Base-by-base conservation (phyloP, 768 basidiomycete species). In the Galerina sulciceps region DNA sequence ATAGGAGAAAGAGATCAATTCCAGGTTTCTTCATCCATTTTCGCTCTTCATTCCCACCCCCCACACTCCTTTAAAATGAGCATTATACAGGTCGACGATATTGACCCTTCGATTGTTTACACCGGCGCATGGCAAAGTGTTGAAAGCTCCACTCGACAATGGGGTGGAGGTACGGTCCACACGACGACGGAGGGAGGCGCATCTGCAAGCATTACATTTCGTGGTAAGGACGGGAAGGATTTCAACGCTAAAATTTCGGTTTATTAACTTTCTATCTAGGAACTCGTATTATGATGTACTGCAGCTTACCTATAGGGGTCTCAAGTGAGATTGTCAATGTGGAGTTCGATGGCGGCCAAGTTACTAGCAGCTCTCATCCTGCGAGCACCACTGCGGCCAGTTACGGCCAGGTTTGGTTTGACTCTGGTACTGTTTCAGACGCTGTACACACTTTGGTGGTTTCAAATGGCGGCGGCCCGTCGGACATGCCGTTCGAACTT, bases 101-200 rank as follows among this genome's bases (percentile, higher is more conserved):
- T 51, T 14, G 49, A 51, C 36, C 37, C 36, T 5, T 38, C 49
- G 1, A 51, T 51, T 22, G 26, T 20, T 15, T 51, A 51, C 37
- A 20, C 20, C 8, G 49, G 49, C 10, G 37, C 9, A 14, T 51
- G 49, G 49, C 49, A 51, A 15, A 22, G 26, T 5, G 9, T 51
- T 18, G 49, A 37, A n/a, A 38, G 49, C 15, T 51, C 49, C 22
- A 51, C 49, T 1, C n/a, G 49, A 22, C 49, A 51, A 37, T 51
- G 49, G 49, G 49, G 49, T 51, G 49, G 35, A 40, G 49, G 49
- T 2, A 51, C 49, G 6, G 49, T 51, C 14, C 49, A 51, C 10
- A 38, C 49, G 17, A 51, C 49, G 6, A 51, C 49, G 34, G 36
- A 51, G 26, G 13, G 22, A 23, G 49, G 49, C 1, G 49, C 49